Conservation (phyloP, 192 early-diverging fungal species). For the Dissophora ornata region DNA sequence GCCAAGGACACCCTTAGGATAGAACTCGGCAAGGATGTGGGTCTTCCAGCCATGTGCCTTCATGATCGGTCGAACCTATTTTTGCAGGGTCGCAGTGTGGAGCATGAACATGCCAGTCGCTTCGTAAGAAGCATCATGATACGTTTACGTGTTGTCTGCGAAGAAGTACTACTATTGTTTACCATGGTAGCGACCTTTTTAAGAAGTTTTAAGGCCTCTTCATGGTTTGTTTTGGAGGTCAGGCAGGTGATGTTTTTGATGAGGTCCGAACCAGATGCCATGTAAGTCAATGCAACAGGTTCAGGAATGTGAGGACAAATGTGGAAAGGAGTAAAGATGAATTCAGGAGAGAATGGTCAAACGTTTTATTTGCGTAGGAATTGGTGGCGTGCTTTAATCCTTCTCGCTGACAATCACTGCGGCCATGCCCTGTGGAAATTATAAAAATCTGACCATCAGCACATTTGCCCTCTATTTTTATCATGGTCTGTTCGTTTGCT, state of each 20-base stretch:
- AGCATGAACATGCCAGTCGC: neutral
- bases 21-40: slow-evolving; percentile 68
- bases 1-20: slow-evolving; percentile 69
- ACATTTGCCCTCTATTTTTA: too few species aligned
- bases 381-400: slow-evolving; percentile 25
- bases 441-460: neutral
- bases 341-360: too few species aligned
- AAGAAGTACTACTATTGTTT: neutral
- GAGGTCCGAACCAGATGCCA: slow-evolving; percentile 17
- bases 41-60: slow-evolving; percentile 70
- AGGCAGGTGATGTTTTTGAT: slow-evolving; percentile 28
- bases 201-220: slow-evolving; percentile 56
- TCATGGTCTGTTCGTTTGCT: too few species aligned
- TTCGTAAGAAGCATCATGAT: too few species aligned
- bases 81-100: neutral
- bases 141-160: too few species aligned
- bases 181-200: slow-evolving; percentile 57
- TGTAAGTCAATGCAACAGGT: neutral
- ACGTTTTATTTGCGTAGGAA: too few species aligned
- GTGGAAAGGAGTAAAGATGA: too few species aligned
- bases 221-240: slow-evolving; percentile 53
- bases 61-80: slow-evolving; percentile 77
- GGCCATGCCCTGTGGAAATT: slow-evolving; percentile 34
- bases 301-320: too few species aligned
- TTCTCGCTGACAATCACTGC: slow-evolving; percentile 42